Evolutionary conservation across 2,329 filamentous ascomycete species (phyloP), one percentile per base, ranked within the genome.

Genomic region (Colletotrichum eremochloae): DNA sequence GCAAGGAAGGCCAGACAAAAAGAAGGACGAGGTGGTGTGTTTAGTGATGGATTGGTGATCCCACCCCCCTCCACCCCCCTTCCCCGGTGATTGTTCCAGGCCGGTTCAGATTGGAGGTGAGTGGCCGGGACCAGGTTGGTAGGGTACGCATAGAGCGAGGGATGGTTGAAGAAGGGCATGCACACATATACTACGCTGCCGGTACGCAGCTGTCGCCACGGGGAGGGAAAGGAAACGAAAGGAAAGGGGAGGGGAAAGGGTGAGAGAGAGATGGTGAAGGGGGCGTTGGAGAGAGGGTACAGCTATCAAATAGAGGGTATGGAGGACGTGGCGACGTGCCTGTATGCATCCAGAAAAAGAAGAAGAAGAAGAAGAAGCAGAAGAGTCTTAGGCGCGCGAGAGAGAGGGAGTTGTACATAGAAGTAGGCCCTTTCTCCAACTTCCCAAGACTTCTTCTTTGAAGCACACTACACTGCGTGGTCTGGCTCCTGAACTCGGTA

Each of bases 31-130:
- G 60, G 66, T 72, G 69, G 69, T 69, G 69, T 72, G 69, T 52
- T 69, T 72, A 72, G 65, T 56, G 66, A 72, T 72, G 60, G 53
- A 64, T 69, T 65, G 57, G 69, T 69, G 66, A 72, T 72, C 66
- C n/a, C 66, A 72, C 66, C 46, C 69, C 69, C 60, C 60, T 57
- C n/a, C 40, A 62, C 66, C 60, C 60, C 66, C 65, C 46, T 53
- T 53, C 61, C 58, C 36, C 46, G 48, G 46, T 46, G 38, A 29
- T 55, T 68, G 66, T 68, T 64, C 69, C 60, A 72, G 69, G 69
- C 60, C 29, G 65, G 52, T 64, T 61, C 52, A 61, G 53, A 69
- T 68, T 64, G 65, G 65, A 60, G 65, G 60, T 67, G 68, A 57
- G 64, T 68, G 52, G 38, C 52, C 68, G 20, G 20, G 57, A 20